Evolutionary conservation across 108 stramenopile genomes (phyloP).

Genomic region (Parmales sp.): DNA sequence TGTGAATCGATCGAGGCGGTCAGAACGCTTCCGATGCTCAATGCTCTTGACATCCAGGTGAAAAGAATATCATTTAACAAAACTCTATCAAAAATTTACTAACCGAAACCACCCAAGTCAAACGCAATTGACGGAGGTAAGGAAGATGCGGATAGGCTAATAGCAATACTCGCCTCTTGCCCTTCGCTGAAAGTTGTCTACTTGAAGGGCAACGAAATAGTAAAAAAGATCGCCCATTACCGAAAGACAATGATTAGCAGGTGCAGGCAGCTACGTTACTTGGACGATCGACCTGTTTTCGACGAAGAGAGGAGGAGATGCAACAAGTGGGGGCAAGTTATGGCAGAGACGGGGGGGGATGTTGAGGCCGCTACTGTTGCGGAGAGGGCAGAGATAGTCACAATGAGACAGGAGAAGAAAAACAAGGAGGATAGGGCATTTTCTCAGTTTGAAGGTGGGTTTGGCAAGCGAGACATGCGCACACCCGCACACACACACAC

Average conservation of each 20-base stretch:
- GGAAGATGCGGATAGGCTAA: conserved; percentile 32
- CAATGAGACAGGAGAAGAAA: conserved; percentile 32
- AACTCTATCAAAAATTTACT: no score
- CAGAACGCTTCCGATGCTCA: conserved; percentile 17
- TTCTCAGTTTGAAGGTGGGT: conserved; percentile 16
- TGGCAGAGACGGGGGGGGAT: conserved; percentile 28
- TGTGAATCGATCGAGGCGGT: conserved; percentile 35
- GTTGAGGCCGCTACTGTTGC: conserved; percentile 29
- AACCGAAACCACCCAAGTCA: no score
- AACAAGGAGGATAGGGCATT: conserved; percentile 28
- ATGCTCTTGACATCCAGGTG: conserved; percentile 54
- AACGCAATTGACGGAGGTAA: no score
- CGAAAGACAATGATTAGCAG: conserved; percentile 47
- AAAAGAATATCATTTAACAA: no score
- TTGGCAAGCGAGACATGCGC: no score
- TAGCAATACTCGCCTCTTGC: conserved; percentile 30
- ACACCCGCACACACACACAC: no score
- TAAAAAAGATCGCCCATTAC: conserved; percentile 55
- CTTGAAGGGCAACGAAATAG: conserved; percentile 55
- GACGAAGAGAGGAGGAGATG: conserved; percentile 53
- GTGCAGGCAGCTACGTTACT: conserved; percentile 35
- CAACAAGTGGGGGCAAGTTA: conserved; percentile 50
- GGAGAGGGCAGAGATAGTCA: conserved; percentile 37
- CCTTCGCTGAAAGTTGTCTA: conserved; percentile 55
- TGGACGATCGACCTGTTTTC: conserved; percentile 65